Evolutionary conservation across 495 filamentous ascomycete genomes (phyloP), one percentile per base, ranked within the genome.

Genomic region (Hypoxylon subgilvum): DNA sequence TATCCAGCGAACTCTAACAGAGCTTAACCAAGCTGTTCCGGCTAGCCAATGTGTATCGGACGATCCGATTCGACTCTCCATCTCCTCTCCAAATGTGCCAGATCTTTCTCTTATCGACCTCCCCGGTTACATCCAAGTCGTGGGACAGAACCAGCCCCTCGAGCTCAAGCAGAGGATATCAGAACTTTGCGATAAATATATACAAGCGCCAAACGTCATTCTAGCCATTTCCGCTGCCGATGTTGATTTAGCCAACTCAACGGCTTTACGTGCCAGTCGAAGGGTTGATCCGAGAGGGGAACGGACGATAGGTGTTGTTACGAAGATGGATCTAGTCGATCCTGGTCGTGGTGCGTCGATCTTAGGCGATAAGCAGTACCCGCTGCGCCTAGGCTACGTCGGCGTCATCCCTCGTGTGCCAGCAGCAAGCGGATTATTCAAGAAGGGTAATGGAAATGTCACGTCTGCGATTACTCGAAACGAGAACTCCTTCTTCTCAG

Each of bases 271-370:
- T 51, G 91, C 94, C 19, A 96, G 92, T 67, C 82, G 95, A 48
- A 81, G 91, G 51, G 92, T 97, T 8, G 94, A 99, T 68, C 95
- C 95, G 3, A 79, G 95, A 45, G 94, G 94, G 19, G 95, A 99
- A 70, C 80, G 94, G 46, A 99, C 94, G 2, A 97, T 99, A 67
- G 94, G 94, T 30, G 94, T 99, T 17, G 88, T 99, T 18, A 99
- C 94, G 18, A 99, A 99, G 76, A 96, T 99, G 93, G 94, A 99
- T 69, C 82, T 99, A 16, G 92, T 99, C 14, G 92, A 96, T 51
- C 83, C 94, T 9, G 77, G 78, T 14, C 85, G 94, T 52, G 94
- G 92, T 12, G 80, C 82, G 12, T 79, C 80, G 23, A 89, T 99
- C 25, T 76, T 99, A 5, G 80, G 76, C 31, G 94, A 99, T 71